A percentile compares a stretch with the other conserved stretches of the same genome.
phyloP scores from a whole-genome alignment of 2,329 filamentous ascomycete genomes.

The Fusarium sp. region DNA sequence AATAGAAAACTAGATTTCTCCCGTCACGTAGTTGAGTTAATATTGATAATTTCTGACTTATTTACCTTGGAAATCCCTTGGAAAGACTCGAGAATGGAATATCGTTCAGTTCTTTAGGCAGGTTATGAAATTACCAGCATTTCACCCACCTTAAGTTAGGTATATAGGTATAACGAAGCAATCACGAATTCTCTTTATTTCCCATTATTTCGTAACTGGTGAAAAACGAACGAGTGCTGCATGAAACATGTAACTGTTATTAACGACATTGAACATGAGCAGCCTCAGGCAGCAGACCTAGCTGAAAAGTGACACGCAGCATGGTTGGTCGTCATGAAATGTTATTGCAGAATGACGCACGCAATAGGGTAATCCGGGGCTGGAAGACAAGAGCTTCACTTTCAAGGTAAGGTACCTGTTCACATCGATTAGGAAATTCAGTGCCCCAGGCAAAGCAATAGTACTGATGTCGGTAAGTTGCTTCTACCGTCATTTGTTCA shows the following conservation, averaged over 20 bases:
- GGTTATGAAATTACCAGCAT: background rate
- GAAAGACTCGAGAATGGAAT: background rate
- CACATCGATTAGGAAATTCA: background rate
- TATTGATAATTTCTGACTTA: background rate
- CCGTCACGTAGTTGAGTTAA: too few species aligned
- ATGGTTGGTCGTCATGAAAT: conserved; percentile 20
- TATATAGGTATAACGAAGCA: background rate
- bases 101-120: background rate
- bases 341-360: background rate
- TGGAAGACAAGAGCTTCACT: background rate
- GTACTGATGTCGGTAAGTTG: background rate
- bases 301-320: conserved; percentile 10
- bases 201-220: background rate
- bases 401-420: background rate
- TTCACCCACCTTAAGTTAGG: background rate
- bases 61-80: background rate
- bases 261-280: background rate
- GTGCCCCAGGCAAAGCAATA: background rate
- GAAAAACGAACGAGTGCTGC: background rate
- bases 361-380: background rate
- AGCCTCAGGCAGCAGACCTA: conserved; percentile 26
- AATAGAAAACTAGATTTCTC: background rate
- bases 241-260: background rate
- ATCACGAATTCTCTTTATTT: background rate
- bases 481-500: conserved; percentile 12